A percentile compares a stretch with the other conserved stretches of the same genome.
Evolutionary conservation across 306 rosid species (phyloP).

Genomic region (Trifolium repens): DNA sequence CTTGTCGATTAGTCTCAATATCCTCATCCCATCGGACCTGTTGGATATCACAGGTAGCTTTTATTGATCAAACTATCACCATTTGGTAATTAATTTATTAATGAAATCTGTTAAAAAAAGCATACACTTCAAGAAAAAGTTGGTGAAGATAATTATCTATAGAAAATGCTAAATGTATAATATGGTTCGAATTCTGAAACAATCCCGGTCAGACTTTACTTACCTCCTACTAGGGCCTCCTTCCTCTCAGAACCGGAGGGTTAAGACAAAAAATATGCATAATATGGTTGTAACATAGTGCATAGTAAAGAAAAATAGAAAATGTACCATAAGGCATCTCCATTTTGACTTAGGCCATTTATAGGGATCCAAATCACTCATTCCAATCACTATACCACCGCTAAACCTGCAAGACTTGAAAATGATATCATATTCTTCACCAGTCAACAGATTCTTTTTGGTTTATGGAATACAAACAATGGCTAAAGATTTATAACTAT

Average conservation of each 20-base stretch:
- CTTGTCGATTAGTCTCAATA: slow-evolving; percentile 66
- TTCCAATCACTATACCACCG: slow-evolving; percentile 82
- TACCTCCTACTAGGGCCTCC: too few species aligned
- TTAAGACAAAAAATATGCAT: too few species aligned
- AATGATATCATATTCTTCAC: slow-evolving; percentile 29
- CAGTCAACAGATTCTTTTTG: too few species aligned
- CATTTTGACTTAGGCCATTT: slow-evolving; percentile 93
- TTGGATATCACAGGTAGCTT: slow-evolving; percentile 42
- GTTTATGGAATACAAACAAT: slow-evolving; percentile 22
- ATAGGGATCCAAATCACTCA: slow-evolving; percentile 82
- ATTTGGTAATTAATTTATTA: slow-evolving; percentile 13
- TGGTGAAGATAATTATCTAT: too few species aligned
- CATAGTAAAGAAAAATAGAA: slow-evolving; percentile 29
- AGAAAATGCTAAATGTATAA: neutral
- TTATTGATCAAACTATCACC: slow-evolving; percentile 23
- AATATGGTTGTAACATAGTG: slow-evolving; percentile 25
- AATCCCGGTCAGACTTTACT: too few species aligned
- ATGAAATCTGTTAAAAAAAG: slow-evolving; percentile 22
- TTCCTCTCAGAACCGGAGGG: too few species aligned
- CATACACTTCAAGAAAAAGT: neutral
- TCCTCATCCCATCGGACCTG: slow-evolving; percentile 97
- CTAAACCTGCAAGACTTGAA: slow-evolving; percentile 67
- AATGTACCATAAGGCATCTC: slow-evolving; percentile 90
- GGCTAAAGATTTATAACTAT: slow-evolving; percentile 23
- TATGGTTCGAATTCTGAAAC: too few species aligned